Evolutionary conservation across 1,284 basidiomycete species (phyloP).

Genomic region (Polyporus tsugae): DNA sequence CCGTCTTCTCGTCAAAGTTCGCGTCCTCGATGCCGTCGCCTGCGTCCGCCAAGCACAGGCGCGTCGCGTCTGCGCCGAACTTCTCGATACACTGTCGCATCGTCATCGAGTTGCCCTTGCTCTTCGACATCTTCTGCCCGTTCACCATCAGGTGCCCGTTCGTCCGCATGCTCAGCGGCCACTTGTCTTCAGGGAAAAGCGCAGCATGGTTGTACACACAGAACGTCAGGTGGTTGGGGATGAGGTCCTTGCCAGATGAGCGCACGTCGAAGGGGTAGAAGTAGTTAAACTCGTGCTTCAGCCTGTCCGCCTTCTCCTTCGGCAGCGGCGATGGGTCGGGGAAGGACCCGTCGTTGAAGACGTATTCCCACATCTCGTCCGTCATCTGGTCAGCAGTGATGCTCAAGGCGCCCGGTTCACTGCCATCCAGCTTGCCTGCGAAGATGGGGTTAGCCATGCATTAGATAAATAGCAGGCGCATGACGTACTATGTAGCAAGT

Average conservation of each 20-base stretch:
- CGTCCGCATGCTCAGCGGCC: conserved; percentile 91
- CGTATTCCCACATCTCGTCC: conserved; percentile 97
- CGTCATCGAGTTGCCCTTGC: conserved; percentile 90
- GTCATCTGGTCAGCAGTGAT: conserved; percentile 94
- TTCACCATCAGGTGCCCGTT: conserved; percentile 99
- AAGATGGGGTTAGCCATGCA: conserved; percentile 23
- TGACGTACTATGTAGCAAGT: conserved; percentile 82
- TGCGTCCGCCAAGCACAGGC: conserved; percentile 94
- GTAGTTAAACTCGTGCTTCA: conserved; percentile 95
- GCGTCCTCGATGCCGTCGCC: conserved; percentile 98
- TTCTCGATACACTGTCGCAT: conserved; percentile 82
- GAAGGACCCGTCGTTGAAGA: conserved; percentile 84
- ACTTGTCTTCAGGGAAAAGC: conserved; percentile 93
- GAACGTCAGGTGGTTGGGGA: conserved; percentile 97
- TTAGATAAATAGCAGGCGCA: conserved; percentile 1
- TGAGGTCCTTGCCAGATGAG: conserved; percentile 98
- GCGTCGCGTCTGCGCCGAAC: conserved; percentile 93
- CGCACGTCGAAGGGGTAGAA: conserved; percentile 99
- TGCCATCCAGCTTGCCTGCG: conserved; percentile 80
- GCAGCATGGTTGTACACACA: conserved; percentile 95
- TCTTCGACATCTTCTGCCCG: conserved; percentile 99
- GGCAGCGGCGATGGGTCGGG: conserved; percentile 74
- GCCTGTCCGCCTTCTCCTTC: conserved; percentile 80
- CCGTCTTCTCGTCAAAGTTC: conserved; percentile 99
- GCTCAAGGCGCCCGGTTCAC: conserved; percentile 82